Evolutionary conservation across 257 asterid species (phyloP), one percentile per base, ranked within the genome.

Genomic region (Primulina eburnea): DNA sequence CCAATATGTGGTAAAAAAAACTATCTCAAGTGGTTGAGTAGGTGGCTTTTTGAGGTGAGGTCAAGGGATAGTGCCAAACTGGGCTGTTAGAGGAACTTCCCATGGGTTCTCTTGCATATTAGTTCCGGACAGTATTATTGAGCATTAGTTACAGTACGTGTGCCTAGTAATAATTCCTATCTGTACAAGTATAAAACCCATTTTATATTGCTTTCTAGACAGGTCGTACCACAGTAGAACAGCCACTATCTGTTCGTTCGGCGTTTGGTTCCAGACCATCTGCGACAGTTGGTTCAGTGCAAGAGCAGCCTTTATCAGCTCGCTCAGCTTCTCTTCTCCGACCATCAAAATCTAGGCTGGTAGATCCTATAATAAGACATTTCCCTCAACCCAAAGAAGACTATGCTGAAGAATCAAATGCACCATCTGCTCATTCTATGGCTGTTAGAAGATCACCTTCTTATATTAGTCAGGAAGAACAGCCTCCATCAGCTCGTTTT

Each of bases 401-500:
- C 70, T 34, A 76, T 9, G 33, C 57, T 20, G 95, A 90, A 71
- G 89, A 83, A 65, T 63, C 73, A 16, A 88, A 85, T 33, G 80
- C 95, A 55, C 79, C 79, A 21, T 80, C 89, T 64, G 83, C 85
- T 73, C 81, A 59, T 8, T 69, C 80, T 60, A 65, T 7, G 72
- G 75, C 74, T 29, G 24, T 77, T 40, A 79, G 81, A 63, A 80
- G 88, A 76, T 63, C 89, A 37, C 70, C 87, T 53, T 72, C 79
- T 47, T 77, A 65, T 50, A n/a, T 9, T 56, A 77, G 73, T 68
- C 37, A 59, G 33, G 8, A 5, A 4, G 97, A 92, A 62, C 96
- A 90, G 30, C 95, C 96, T 75, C 76, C 75, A 20, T 90, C 96
- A 17, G 93, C 97, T 65, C 94, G 90, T 73, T 60, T 65, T 47